phyloP scores from a whole-genome alignment of 441 rosid genomes.

The Monsonia emarginata region DNA sequence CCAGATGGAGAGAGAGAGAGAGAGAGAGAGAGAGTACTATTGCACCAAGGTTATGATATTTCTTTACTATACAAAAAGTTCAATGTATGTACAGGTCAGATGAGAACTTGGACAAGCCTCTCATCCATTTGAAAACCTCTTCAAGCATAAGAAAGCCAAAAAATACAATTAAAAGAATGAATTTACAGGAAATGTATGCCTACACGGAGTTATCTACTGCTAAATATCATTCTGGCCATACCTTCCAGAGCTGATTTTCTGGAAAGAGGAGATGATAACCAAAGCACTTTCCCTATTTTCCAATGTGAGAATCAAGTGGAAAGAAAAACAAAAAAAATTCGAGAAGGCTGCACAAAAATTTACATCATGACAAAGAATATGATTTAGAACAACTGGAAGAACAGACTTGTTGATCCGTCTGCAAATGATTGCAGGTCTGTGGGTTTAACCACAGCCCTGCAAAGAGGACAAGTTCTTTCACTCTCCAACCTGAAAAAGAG shows the following conservation, averaged over 20 bases:
- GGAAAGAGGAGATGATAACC: background rate
- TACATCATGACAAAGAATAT: background rate
- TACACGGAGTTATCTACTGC: too few relatives aligned
- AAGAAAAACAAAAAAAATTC: background rate
- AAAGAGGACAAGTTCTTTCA: slow-evolving; percentile 58
- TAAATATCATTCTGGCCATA: background rate
- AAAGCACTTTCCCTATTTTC: background rate
- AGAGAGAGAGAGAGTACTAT: background rate
- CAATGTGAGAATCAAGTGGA: background rate
- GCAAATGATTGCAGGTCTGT: slow-evolving; percentile 45
- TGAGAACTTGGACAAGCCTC: background rate
- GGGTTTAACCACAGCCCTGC: slow-evolving; percentile 52
- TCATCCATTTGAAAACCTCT: background rate
- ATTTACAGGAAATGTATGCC: background rate
- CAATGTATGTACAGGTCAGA: background rate
- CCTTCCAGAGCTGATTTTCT: background rate
- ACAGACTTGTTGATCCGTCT: slow-evolving; percentile 52
- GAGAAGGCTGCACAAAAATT: background rate
- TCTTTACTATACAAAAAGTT: background rate
- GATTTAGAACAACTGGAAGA: slow-evolving; percentile 43
- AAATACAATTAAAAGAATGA: background rate
- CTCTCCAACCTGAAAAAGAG: slow-evolving; percentile 51
- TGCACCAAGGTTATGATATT: background rate
- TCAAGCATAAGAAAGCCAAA: background rate
- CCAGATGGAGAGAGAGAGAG: too few relatives aligned